phyloP scores from a whole-genome alignment of 495 filamentous ascomycete species.

The Talaromyces liani region DNA sequence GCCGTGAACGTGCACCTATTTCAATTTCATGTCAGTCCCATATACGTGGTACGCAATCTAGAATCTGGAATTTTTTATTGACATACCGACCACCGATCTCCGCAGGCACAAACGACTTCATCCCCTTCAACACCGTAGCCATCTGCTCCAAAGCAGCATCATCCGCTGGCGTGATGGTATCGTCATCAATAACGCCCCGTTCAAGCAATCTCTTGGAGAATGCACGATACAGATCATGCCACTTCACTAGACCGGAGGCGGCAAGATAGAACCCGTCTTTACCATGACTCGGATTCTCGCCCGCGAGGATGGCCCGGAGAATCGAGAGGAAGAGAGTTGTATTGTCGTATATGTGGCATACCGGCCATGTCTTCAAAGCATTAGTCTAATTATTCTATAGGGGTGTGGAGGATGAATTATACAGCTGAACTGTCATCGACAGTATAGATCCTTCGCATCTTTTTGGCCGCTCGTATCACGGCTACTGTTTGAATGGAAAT shows the following conservation, averaged over 20 bases:
- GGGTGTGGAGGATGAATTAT: conserved; percentile 6
- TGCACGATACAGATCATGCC: conserved; percentile 39
- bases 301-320: conserved; percentile 32
- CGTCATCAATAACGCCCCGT: conserved; percentile 26
- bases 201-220: conserved; percentile 32
- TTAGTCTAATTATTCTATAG: not conserved
- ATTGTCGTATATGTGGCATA: conserved; percentile 39
- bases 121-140: conserved; percentile 22
- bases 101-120: conserved; percentile 23
- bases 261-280: conserved; percentile 45
- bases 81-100: conserved; percentile 35
- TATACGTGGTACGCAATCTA: not conserved
- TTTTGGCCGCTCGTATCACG: conserved; percentile 35
- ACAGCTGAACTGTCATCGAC: conserved; percentile 27
- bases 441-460: conserved; percentile 25
- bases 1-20: conserved; percentile 32
- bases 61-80: not conserved
- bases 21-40: not conserved
- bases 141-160: conserved; percentile 26
- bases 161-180: conserved; percentile 21
- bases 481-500: conserved; percentile 43
- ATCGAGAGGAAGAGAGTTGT: conserved; percentile 34
- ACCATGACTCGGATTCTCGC: conserved; percentile 25
- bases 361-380: conserved; percentile 34
- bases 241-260: conserved; percentile 34